Evolutionary conservation across 352 stramenopile genomes (phyloP).

Genomic region (Globisporangium cederbergense): DNA sequence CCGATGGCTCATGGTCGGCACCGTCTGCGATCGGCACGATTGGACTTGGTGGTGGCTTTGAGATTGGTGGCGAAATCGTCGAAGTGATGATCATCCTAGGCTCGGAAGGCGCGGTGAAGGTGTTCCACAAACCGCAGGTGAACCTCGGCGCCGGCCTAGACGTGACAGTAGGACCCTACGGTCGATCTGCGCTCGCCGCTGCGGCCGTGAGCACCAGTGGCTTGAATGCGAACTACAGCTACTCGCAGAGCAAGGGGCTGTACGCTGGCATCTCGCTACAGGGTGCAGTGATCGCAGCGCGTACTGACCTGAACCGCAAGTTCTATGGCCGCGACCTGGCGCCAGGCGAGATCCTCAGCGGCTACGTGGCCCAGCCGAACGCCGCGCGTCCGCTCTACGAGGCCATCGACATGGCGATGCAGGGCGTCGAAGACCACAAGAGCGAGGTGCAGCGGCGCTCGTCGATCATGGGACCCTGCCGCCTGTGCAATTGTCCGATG

Average conservation of each 20-base stretch:
- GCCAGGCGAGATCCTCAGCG: constrained; percentile 39
- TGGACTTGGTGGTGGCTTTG: constrained; percentile 73
- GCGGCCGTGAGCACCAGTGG: constrained; percentile 53
- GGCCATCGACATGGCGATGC: constrained; percentile 43
- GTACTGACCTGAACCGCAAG: constrained; percentile 87
- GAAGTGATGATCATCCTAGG: constrained; percentile 92
- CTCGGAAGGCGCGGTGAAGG: constrained; percentile 76
- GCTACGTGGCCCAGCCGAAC: constrained; percentile 33
- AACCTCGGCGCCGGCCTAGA: constrained; percentile 88
- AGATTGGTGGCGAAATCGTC: constrained; percentile 87
- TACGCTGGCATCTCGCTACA: constrained; percentile 90
- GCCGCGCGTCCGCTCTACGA: constrained; percentile 60
- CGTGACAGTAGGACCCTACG: constrained; percentile 85
- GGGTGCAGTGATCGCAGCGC: constrained; percentile 81
- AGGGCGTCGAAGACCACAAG: constrained; percentile 36
- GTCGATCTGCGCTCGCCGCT: constrained; percentile 65
- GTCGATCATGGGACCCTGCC: constrained; percentile 41
- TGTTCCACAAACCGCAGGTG: constrained; percentile 79
- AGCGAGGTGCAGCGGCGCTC: constrained; percentile 29
- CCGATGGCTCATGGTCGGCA: constrained; percentile 72
- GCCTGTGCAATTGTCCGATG: constrained; percentile 35
- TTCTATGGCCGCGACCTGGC: constrained; percentile 87
- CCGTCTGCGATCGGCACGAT: constrained; percentile 89
- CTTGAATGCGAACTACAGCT: constrained; percentile 90
- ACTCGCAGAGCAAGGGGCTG: constrained; percentile 89